Evolutionary conservation across 345 rosid species (phyloP), one percentile per base, ranked within the genome.

Genomic region (Pugionium cornutum): DNA sequence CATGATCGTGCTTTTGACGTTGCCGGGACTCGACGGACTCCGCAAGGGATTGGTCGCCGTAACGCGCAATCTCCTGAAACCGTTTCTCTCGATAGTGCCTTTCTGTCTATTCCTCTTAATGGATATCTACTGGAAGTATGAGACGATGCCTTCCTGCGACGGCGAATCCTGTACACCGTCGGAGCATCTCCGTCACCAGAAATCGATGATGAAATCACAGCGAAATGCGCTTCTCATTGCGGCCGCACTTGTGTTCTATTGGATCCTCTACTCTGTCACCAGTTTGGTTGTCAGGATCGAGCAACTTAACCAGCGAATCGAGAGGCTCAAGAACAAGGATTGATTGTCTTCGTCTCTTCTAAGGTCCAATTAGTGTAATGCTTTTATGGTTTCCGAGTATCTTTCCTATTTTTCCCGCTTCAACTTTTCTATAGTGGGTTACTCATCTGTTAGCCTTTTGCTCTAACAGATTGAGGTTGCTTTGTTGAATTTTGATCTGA

Each of bases 121-220:
- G 96, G 97, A 91, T 57, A 91, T 88, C 54, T 91, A 86, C 80
- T 91, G 97, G 97, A 88, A 91, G 72, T 88, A 88, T 84, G 97
- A 91, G 80, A 91, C 87, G 2, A 79, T 82, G 32, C 96, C 96
- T 18, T 74, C 64, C 32, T 91, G 96, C 67, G 91, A 86, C 10
- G 86, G 77, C 10, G 86, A 81, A 9, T 77, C 96, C 1, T 91
- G 97, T 70, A 78, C 88, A 1, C 97, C 96, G 2, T 62, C 85
- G 11, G 94, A 91, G 77, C 82, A 82, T 62, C 83, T 88, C 66
- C 96, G 97, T 51, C 97, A 91, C 77, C 91, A 88, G 88, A 91
- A 88, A 70, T 88, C 92, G 4, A 80, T 88, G 77, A 84, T 91
- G 88, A 91, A 91, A 83, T 86, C 94, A 54, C 96, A 91, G 70